These are phyloP conservation scores for Cornus kousa DNA, from an alignment of 148 eudicot species.

Conservation along the genomic window DNA sequence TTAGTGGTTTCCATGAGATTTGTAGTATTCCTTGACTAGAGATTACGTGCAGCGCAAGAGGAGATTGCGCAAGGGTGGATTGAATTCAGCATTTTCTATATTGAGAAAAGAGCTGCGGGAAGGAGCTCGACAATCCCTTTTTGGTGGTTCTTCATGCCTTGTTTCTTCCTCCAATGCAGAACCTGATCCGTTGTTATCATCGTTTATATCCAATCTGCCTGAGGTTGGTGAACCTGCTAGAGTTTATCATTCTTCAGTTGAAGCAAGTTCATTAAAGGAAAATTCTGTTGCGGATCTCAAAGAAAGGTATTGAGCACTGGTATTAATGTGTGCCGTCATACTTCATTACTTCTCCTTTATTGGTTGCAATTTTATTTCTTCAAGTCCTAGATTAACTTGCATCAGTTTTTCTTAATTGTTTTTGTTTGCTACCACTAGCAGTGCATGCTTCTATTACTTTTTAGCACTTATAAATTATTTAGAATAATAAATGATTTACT, in stretches of 20 bases:
- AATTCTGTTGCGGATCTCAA: constrained; percentile 22
- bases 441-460: too few relatives aligned
- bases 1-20: background rate
- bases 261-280: constrained; percentile 32
- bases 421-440: too few relatives aligned
- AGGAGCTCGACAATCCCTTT: constrained; percentile 61
- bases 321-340: too few relatives aligned
- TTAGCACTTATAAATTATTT: too few relatives aligned
- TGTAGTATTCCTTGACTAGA: constrained; percentile 54
- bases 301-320: constrained; percentile 46
- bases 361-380: too few relatives aligned
- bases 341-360: too few relatives aligned
- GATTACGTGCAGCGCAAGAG: constrained; percentile 82
- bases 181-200: constrained; percentile 79
- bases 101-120: constrained; percentile 72
- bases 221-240: constrained; percentile 36
- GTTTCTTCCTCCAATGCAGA: constrained; percentile 59
- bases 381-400: too few relatives aligned
- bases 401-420: too few relatives aligned
- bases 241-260: constrained; percentile 38
- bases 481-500: too few relatives aligned
- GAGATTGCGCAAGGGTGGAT: constrained; percentile 57
- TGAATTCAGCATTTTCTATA: constrained; percentile 56
- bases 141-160: constrained; percentile 54
- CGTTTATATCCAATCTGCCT: constrained; percentile 64